A percentile compares a stretch with the other conserved stretches of the same genome.
Conservation (phyloP, 257 asterid species). For the Nicotiana attenuata region DNA sequence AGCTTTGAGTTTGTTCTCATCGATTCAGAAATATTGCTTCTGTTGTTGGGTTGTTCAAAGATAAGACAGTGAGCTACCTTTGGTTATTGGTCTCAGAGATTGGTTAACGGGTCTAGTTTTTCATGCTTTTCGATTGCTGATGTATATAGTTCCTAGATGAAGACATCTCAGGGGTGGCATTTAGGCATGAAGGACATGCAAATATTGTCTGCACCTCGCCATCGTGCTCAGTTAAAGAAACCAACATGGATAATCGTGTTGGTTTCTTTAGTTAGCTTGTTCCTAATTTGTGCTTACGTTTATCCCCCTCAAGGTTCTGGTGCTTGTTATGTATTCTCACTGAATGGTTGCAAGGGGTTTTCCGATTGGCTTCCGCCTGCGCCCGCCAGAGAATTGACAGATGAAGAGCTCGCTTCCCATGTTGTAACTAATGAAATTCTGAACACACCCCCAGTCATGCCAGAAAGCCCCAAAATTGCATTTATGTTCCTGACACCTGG, state of each 20-base stretch:
- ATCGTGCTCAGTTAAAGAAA: slow-evolving; percentile 75
- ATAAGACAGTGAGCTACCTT: not conserved
- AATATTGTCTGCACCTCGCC: slow-evolving; percentile 74
- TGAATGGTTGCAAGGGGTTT: slow-evolving; percentile 66
- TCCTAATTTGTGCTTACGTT: slow-evolving; percentile 79
- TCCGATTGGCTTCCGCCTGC: slow-evolving; percentile 83
- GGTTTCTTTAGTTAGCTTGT: slow-evolving; percentile 83
- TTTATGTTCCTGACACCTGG: slow-evolving; percentile 93
- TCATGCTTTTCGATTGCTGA: slow-evolving; percentile 18
- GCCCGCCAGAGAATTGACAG: slow-evolving; percentile 73
- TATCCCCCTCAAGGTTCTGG: slow-evolving; percentile 84
- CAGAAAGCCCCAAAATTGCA: slow-evolving; percentile 73
- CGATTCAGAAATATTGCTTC: not conserved
- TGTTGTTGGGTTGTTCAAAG: not conserved
- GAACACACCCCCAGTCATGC: slow-evolving; percentile 41
- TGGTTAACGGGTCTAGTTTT: not conserved
- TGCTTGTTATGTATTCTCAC: slow-evolving; percentile 81
- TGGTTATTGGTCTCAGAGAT: not conserved
- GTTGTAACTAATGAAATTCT: slow-evolving; percentile 82
- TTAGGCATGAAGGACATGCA: slow-evolving; percentile 78
- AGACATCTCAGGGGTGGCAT: slow-evolving; percentile 82
- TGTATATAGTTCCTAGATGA: slow-evolving; percentile 65
- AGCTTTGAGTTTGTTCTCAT: slow-evolving; percentile 6
- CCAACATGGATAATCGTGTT: slow-evolving; percentile 90
- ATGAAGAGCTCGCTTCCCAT: slow-evolving; percentile 81